Percentiles rank a stretch among this genome's conserved stretches.
phyloP scores from a whole-genome alignment of 2,329 filamentous ascomycete species.

The Aspergillus ibericus region DNA sequence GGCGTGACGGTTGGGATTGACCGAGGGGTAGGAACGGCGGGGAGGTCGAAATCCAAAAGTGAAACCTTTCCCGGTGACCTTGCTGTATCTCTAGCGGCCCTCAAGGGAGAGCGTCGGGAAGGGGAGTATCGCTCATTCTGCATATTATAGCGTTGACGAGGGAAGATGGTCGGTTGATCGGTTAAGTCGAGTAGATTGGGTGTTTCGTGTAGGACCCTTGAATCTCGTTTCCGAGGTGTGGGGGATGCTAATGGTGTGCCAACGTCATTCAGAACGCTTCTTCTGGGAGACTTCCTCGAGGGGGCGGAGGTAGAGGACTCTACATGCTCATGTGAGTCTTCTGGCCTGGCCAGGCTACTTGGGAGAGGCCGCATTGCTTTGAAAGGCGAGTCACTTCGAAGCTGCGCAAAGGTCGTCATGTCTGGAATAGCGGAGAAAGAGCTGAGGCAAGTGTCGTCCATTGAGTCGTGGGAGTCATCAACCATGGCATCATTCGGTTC shows the following conservation, averaged over 20 bases:
- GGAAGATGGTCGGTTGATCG: slow-evolving; percentile 66
- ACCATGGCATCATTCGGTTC: slow-evolving; percentile 30
- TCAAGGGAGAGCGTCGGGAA: slow-evolving; percentile 47
- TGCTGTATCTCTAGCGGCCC: slow-evolving; percentile 37
- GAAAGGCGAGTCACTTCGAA: slow-evolving; percentile 63
- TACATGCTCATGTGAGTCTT: slow-evolving; percentile 15
- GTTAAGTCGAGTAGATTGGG: slow-evolving; percentile 88
- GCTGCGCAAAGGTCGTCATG: slow-evolving; percentile 76
- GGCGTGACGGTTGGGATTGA: slow-evolving; percentile 89
- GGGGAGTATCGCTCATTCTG: slow-evolving; percentile 39
- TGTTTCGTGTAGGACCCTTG: slow-evolving; percentile 56
- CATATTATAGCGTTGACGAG: slow-evolving; percentile 49
- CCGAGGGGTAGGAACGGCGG: slow-evolving; percentile 87
- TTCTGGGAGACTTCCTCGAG: slow-evolving; percentile 39
- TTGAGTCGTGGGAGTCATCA: slow-evolving; percentile 35
- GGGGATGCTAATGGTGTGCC: slow-evolving; percentile 38
- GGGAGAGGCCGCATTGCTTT: slow-evolving; percentile 46
- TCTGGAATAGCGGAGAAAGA: slow-evolving; percentile 87
- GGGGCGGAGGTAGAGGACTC: slow-evolving; percentile 50
- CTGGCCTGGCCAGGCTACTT: slow-evolving; percentile 41
- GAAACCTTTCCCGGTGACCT: slow-evolving; percentile 58
- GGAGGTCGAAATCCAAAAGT: slow-evolving; percentile 86
- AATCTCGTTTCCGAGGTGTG: slow-evolving; percentile 53
- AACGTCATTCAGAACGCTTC: slow-evolving; percentile 33
- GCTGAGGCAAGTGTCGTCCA: slow-evolving; percentile 63